Evolutionary conservation across 768 basidiomycete genomes (phyloP).

Genomic region (Hemileccinum impolitum): DNA sequence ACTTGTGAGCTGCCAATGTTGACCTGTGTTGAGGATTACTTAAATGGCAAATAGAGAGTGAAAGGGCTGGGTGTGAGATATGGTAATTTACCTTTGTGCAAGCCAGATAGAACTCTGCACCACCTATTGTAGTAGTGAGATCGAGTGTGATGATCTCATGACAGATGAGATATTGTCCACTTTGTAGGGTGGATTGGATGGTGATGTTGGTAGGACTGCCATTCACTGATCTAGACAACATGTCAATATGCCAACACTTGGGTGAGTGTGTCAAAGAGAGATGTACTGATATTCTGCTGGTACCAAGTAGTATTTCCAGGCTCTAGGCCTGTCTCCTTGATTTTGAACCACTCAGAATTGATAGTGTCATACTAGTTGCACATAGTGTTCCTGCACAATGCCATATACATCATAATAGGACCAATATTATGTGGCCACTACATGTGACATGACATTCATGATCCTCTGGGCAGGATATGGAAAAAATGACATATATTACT

Average conservation of each 20-base stretch:
- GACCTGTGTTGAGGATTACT: slow-evolving; percentile 37
- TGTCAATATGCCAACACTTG: background rate
- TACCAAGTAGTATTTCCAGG: slow-evolving; percentile 41
- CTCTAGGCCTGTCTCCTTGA: slow-evolving; percentile 49
- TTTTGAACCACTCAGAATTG: slow-evolving; percentile 72
- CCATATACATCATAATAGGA: slow-evolving; percentile 73
- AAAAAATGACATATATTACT: slow-evolving; percentile 29
- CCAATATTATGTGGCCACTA: slow-evolving; percentile 60
- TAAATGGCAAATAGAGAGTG: background rate
- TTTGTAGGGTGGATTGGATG: slow-evolving; percentile 49
- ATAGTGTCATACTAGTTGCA: slow-evolving; percentile 60
- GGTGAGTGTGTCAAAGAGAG: background rate
- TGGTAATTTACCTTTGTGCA: slow-evolving; percentile 45
- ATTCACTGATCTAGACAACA: slow-evolving; percentile 31
- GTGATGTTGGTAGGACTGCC: slow-evolving; percentile 40
- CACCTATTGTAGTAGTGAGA: slow-evolving; percentile 49
- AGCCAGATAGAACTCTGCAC: slow-evolving; percentile 79
- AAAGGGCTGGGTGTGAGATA: slow-evolving; percentile 2
- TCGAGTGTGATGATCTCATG: slow-evolving; percentile 82
- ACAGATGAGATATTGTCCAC: slow-evolving; percentile 73
- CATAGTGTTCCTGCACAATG: slow-evolving; percentile 51
- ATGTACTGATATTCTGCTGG: slow-evolving; percentile 53
- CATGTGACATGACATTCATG: background rate
- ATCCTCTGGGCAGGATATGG: background rate
- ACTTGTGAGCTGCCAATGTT: slow-evolving; percentile 51